Base-by-base conservation (phyloP, 2,329 filamentous ascomycete genomes). In the Trichoderma atrobrunneum region DNA sequence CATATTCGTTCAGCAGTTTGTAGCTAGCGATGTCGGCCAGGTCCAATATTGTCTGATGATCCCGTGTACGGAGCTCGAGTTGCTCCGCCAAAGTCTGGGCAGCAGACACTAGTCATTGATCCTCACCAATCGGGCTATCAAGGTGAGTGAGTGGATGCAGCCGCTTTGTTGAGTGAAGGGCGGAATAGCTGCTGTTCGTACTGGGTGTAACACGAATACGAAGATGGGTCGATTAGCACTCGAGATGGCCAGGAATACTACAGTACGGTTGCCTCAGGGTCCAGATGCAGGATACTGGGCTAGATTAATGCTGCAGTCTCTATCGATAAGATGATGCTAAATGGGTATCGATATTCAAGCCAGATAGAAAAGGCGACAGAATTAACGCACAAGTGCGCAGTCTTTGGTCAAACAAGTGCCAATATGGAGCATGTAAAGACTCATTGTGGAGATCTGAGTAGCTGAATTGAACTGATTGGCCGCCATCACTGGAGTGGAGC, bases 381-480 rank as follows among this genome's bases (percentile, higher is more conserved):
- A 70, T 51, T 70, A n/a, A 62, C 67, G 57, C 67, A 69, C 28
- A 34, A 21, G 16, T 7, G 43, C 57, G 14, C 57, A 36, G 28
- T 32, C 21, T 57, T 69, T 36, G 36, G 36, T 61, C 65, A 60
- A 60, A 62, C 18, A 51, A 26, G 24, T 21, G 60, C 21, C 34
- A 57, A 28, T 34, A 71, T 71, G 68, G 51, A 63, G 48, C 34
- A 43, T 14, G 60, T 30, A n/a, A 51, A 26, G 68, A 64, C 68
- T 43, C 68, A 34, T 14, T 30, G 70, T 21, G 61, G 70, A 57
- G 39, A 5, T 21, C 1, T 1, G 12, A 39, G 30, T 14, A 36
- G 48, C 26, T 59, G 60, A 21, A 34, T 0, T 5, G 1, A 51
- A 16, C 2, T 60, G 62, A 71, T 64, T 71, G 69, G 69, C n/a